These are phyloP conservation scores for Fusarium sp. DNA, from an alignment of 2,329 filamentous ascomycete genomes.

Conservation along the genomic window DNA sequence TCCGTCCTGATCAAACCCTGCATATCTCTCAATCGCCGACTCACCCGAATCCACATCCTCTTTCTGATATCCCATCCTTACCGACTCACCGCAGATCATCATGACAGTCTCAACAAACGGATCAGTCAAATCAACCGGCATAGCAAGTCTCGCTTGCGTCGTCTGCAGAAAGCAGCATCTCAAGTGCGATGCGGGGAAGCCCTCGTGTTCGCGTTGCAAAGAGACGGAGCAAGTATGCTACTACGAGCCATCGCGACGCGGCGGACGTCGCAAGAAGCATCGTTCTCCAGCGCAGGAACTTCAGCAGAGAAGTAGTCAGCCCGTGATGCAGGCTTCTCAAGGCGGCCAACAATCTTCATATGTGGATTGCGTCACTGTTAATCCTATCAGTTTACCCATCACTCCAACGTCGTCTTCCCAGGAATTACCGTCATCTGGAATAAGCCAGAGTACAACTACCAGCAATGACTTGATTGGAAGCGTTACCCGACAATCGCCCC, in stretches of 20 bases:
- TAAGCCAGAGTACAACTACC: not conserved
- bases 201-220: conserved; percentile 32
- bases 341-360: not conserved
- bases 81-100: not conserved
- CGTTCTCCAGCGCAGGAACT: not conserved
- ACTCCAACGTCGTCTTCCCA: conserved; percentile 1
- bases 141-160: conserved; percentile 32
- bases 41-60: not conserved
- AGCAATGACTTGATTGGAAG: not conserved
- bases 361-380: conserved; percentile 3
- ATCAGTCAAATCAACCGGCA: conserved; percentile 14
- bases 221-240: conserved; percentile 15
- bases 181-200: conserved; percentile 37
- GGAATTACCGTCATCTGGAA: not conserved
- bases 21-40: conserved; percentile 18
- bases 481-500: not conserved
- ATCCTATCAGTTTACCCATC: conserved; percentile 1
- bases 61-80: not conserved
- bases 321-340: not conserved
- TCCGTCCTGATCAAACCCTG: not conserved
- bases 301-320: not conserved
- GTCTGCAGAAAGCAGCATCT: conserved; percentile 37
- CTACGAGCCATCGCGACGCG: conserved; percentile 37
- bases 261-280: conserved; percentile 28
- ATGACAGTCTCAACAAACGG: conserved; percentile 15